Evolutionary conservation across 2,329 filamentous ascomycete species (phyloP).

Genomic region (Arthroderma uncinatum): DNA sequence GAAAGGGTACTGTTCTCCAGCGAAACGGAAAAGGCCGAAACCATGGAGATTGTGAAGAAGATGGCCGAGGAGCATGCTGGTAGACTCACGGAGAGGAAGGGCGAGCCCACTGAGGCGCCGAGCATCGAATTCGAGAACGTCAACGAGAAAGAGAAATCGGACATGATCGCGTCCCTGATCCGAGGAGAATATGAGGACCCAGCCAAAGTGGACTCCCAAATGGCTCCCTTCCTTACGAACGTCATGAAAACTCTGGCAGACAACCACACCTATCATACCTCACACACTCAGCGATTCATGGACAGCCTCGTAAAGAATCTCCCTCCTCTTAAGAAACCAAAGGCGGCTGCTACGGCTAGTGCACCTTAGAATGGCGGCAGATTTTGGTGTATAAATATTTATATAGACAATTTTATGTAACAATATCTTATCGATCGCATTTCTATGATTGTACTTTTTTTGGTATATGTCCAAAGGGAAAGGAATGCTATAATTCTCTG

Average conservation of each 20-base stretch:
- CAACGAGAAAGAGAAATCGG: conserved; percentile 5
- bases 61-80: conserved; percentile 26
- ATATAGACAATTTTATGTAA: not conserved
- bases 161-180: conserved; percentile 7
- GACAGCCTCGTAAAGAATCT: conserved; percentile 30
- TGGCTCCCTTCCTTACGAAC: conserved; percentile 22
- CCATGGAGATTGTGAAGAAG: conserved; percentile 26
- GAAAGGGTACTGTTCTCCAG: conserved; percentile 30
- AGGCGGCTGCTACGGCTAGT: not conserved
- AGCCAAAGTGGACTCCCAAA: not conserved
- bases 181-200: conserved; percentile 11
- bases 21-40: conserved; percentile 29
- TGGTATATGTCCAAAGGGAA: not conserved
- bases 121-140: conserved; percentile 12
- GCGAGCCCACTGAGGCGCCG: conserved; percentile 28
- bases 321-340: conserved; percentile 13
- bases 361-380: not conserved
- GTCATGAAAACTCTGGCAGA: conserved; percentile 30
- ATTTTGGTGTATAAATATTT: conserved; percentile 1
- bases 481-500: too few species aligned
- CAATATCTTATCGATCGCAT: not conserved
- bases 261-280: conserved; percentile 32
- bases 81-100: conserved; percentile 27
- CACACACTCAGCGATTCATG: conserved; percentile 29
- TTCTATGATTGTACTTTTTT: not conserved